Percentiles rank a stretch among this genome's conserved stretches.
Evolutionary conservation across 164 flowering plant species (phyloP).

Genomic region (Protea cynaroides): DNA sequence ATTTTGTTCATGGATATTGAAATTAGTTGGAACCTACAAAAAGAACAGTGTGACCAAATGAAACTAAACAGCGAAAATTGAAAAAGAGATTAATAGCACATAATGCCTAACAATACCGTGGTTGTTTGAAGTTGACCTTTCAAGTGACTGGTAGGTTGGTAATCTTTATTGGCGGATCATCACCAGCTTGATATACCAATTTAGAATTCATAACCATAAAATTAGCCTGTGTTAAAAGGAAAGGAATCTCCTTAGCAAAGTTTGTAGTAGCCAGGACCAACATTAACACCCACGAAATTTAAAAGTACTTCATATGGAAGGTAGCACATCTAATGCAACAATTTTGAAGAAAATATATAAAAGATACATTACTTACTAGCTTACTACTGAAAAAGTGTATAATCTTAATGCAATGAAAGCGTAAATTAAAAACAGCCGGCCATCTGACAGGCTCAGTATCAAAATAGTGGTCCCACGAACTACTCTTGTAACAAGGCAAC

Average conservation of each 20-base stretch:
- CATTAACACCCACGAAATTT: neutral
- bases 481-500: too few species aligned
- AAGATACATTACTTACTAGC: too few species aligned
- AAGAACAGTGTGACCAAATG: neutral
- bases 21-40: conserved; percentile 35
- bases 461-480: too few species aligned
- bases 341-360: too few species aligned
- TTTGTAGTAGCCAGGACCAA: conserved; percentile 3
- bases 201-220: conserved; percentile 27
- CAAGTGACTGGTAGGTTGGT: conserved; percentile 12
- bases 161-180: conserved; percentile 23
- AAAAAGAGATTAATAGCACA: neutral
- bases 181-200: conserved; percentile 22
- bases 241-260: neutral
- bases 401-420: too few species aligned
- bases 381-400: too few species aligned
- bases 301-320: neutral
- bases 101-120: conserved; percentile 34
- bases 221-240: conserved; percentile 43
- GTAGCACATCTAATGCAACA: too few species aligned
- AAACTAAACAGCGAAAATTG: neutral
- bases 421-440: too few species aligned
- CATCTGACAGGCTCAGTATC: too few species aligned
- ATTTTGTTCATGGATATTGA: conserved; percentile 21
- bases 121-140: conserved; percentile 28